A percentile compares a stretch with the other conserved stretches of the same genome.
Evolutionary conservation across 2,329 filamentous ascomycete species (phyloP).

Genomic region (Nemania bipapillata): DNA sequence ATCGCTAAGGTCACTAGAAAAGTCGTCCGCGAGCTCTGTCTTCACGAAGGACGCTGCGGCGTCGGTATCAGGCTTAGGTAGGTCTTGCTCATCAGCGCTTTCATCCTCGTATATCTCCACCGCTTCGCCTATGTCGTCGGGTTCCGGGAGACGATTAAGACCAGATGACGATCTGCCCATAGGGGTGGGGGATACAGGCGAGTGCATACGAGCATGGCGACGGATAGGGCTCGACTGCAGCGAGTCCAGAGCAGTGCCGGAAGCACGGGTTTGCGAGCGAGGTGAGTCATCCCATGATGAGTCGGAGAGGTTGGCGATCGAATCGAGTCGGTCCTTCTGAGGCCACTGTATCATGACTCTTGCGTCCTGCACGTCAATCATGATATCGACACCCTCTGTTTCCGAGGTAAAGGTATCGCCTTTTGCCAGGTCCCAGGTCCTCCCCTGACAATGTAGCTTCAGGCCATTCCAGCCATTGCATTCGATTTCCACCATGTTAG

Average conservation of each 20-base stretch:
- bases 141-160: constrained; percentile 59
- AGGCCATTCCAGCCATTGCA: constrained; percentile 97
- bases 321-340: constrained; percentile 63
- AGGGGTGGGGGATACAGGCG: constrained; percentile 76
- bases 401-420: constrained; percentile 91
- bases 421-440: constrained; percentile 85
- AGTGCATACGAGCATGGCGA: constrained; percentile 69
- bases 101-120: constrained; percentile 81
- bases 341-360: constrained; percentile 93
- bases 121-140: constrained; percentile 53
- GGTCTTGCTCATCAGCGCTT: constrained; percentile 64
- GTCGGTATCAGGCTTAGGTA: constrained; percentile 51
- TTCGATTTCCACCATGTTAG: constrained; percentile 84
- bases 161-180: constrained; percentile 56
- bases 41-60: constrained; percentile 59
- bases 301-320: constrained; percentile 67
- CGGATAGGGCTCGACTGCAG: constrained; percentile 72
- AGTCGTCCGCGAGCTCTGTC: constrained; percentile 63
- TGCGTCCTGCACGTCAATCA: constrained; percentile 93
- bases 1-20: constrained; percentile 68
- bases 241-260: constrained; percentile 52
- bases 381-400: constrained; percentile 87
- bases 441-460: constrained; percentile 89
- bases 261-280: constrained; percentile 51
- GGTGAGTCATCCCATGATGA: constrained; percentile 77